Evolutionary conservation across 73 alveolate genomes (phyloP).

Genomic region (Tetrahymena elliotti): DNA sequence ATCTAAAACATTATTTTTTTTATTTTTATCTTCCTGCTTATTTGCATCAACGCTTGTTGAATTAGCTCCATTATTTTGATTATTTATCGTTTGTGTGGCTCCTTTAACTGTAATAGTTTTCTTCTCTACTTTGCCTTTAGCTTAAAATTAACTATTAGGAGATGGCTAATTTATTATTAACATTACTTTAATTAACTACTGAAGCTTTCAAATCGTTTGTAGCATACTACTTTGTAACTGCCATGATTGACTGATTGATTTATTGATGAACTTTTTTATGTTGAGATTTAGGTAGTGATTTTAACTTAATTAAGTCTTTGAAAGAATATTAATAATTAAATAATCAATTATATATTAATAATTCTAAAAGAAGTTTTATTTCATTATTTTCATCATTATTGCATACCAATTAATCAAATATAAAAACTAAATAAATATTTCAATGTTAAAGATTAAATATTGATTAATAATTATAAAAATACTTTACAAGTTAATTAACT

Average conservation of each 20-base stretch:
- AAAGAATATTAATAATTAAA: background rate
- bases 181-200: background rate
- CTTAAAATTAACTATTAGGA: background rate
- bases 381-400: background rate
- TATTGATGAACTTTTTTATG: background rate
- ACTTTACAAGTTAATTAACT: no score
- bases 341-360: background rate
- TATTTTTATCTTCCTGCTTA: background rate
- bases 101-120: background rate
- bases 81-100: background rate
- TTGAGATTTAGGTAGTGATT: background rate
- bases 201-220: background rate
- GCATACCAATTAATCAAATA: background rate
- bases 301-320: background rate
- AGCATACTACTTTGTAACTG: background rate
- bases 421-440: background rate
- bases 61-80: background rate
- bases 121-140: background rate
- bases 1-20: background rate
- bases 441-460: background rate
- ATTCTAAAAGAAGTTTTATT: background rate
- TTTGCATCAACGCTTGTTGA: background rate
- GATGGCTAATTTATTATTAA: background rate
- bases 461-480: no score
- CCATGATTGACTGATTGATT: background rate